phyloP scores from a whole-genome alignment of 2,329 filamentous ascomycete species.

The Xylariaceae sp. region DNA sequence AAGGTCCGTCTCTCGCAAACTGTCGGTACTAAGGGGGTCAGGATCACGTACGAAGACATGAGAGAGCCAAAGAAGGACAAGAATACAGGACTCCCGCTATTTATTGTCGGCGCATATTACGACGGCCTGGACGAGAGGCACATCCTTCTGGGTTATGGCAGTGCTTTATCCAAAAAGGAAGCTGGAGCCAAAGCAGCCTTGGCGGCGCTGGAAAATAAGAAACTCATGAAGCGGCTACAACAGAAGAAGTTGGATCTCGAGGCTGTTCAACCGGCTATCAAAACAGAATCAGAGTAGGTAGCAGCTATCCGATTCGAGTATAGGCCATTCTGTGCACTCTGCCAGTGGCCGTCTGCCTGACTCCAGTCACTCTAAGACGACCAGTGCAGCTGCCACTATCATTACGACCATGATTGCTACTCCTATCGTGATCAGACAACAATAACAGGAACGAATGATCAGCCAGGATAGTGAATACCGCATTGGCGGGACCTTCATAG shows the following conservation, averaged over 20 bases:
- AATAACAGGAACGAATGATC: too few relatives aligned
- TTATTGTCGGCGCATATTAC: conserved; percentile 56
- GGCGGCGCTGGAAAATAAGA: conserved; percentile 58
- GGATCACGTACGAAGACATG: conserved; percentile 54
- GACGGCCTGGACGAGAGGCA: conserved; percentile 61
- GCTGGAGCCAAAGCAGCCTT: conserved; percentile 61
- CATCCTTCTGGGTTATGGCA: conserved; percentile 55
- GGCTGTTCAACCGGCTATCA: conserved; percentile 12
- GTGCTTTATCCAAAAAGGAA: conserved; percentile 59
- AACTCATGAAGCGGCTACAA: conserved; percentile 45
- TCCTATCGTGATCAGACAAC: too few relatives aligned
- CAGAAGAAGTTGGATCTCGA: conserved; percentile 40
- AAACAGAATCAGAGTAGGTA: background rate
- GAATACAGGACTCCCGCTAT: conserved; percentile 46
- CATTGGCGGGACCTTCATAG: too few relatives aligned
- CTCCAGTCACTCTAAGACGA: too few relatives aligned
- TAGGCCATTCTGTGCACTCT: too few relatives aligned
- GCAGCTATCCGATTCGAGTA: too few relatives aligned
- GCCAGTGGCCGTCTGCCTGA: too few relatives aligned
- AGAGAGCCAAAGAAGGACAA: conserved; percentile 47
- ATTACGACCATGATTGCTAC: too few relatives aligned
- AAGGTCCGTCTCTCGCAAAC: conserved; percentile 46
- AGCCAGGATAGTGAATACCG: too few relatives aligned
- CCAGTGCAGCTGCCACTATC: too few relatives aligned
- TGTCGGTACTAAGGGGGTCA: conserved; percentile 50